Conservation (phyloP, 345 rosid genomes). For the Gossypium rotundifolium region DNA sequence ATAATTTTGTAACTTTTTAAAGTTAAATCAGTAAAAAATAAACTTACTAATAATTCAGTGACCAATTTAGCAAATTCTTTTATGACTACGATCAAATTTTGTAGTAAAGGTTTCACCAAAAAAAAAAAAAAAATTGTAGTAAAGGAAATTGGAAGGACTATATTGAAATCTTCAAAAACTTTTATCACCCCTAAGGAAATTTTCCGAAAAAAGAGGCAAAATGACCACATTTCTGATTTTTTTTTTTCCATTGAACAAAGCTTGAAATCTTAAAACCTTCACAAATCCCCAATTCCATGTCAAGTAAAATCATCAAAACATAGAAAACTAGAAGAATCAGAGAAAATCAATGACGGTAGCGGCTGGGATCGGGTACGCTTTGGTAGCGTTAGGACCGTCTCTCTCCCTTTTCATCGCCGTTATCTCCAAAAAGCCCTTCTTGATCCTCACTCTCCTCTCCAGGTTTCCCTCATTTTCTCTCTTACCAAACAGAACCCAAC, state of each 20-base stretch:
- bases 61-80: too few species aligned
- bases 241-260: neutral
- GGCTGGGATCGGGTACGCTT: constrained; percentile 90
- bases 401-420: constrained; percentile 81
- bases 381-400: constrained; percentile 84
- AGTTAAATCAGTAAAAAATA: too few species aligned
- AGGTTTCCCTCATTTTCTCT: constrained; percentile 39
- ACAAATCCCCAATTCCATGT: constrained; percentile 8
- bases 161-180: neutral
- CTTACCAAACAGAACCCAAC: neutral
- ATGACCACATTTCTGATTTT: neutral
- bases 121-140: too few species aligned
- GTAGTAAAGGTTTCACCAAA: too few species aligned
- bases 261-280: neutral
- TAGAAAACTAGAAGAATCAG: constrained; percentile 6
- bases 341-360: constrained; percentile 55
- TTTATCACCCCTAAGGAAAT: too few species aligned
- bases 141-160: neutral
- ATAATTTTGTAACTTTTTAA: too few species aligned
- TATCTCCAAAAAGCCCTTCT: constrained; percentile 86
- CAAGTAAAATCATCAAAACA: neutral
- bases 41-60: too few species aligned
- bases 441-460: constrained; percentile 89
- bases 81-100: too few species aligned
- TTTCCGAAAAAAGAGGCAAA: neutral